phyloP scores from a whole-genome alignment of 495 filamentous ascomycete genomes.

The Penicillium simplicissimum region DNA sequence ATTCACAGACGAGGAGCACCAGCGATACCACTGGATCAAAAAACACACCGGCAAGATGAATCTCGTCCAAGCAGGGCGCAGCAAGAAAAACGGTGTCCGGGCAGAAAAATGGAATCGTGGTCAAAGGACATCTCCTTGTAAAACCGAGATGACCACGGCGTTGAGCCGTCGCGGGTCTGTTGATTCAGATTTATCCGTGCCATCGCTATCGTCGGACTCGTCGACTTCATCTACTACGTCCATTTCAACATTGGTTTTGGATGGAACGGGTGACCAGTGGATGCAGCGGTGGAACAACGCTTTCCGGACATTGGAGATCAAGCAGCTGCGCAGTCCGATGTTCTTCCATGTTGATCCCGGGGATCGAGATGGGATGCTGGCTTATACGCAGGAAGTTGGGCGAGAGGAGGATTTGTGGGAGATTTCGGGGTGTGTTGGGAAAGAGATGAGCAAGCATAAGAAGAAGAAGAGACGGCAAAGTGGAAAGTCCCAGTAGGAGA shows the following conservation, averaged over 20 bases:
- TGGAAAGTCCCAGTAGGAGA: conserved; percentile 34
- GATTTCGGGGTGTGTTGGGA: conserved; percentile 61
- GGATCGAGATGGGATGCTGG: conserved; percentile 62
- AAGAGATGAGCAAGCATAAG: conserved; percentile 64
- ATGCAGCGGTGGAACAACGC: conserved; percentile 58
- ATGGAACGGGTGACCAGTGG: conserved; percentile 53
- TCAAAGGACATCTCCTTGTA: conserved; percentile 12
- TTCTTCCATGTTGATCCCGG: conserved; percentile 67
- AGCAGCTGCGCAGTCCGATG: conserved; percentile 64
- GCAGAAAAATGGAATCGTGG: conserved; percentile 35
- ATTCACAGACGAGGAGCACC: conserved; percentile 67
- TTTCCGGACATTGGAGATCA: conserved; percentile 57
- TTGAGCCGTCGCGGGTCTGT: conserved; percentile 23
- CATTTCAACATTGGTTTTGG: conserved; percentile 48
- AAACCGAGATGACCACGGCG: conserved; percentile 13
- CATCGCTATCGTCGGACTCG: conserved; percentile 27
- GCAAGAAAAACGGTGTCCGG: conserved; percentile 32
- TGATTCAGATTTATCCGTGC: conserved; percentile 30
- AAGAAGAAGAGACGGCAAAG: conserved; percentile 55
- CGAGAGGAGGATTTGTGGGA: conserved; percentile 55
- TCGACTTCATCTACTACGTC: conserved; percentile 33
- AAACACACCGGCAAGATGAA: conserved; percentile 51
- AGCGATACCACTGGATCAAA: conserved; percentile 64
- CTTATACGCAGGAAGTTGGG: conserved; percentile 54
- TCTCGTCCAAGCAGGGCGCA: conserved; percentile 35